Conservation (phyloP, 192 early-diverging fungal genomes). For the Oehlia diaphana region DNA sequence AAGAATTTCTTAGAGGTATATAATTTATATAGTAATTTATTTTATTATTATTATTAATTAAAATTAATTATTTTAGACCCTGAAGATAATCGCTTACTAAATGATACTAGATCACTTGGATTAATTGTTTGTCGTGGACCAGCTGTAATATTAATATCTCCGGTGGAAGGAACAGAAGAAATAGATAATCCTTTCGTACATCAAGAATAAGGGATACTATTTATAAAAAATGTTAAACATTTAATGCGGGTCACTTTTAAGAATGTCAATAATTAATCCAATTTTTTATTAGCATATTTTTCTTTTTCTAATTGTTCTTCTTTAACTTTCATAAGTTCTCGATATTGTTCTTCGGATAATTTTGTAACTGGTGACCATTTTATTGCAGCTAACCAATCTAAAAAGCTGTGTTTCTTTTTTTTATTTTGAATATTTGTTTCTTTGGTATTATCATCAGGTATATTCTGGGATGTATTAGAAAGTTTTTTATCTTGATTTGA, state of each 20-base stretch:
- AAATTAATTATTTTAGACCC: constrained; percentile 34
- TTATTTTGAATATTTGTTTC: neutral
- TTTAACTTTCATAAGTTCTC: neutral
- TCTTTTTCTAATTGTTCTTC: neutral
- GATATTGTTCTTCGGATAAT: constrained; percentile 9
- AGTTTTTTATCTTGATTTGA: neutral
- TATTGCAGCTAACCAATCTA: neutral
- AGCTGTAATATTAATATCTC: constrained; percentile 87
- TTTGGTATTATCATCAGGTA: neutral
- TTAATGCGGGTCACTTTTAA: too few relatives aligned
- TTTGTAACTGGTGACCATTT: constrained; percentile 19
- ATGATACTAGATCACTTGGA: constrained; percentile 72
- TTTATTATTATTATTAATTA: neutral
- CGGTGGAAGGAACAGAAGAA: constrained; percentile 84
- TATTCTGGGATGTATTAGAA: neutral
- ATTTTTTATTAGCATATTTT: neutral
- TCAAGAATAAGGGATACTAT: neutral
- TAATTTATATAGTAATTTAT: constrained; percentile 1
- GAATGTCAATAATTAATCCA: neutral
- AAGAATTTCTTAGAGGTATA: constrained; percentile 75
- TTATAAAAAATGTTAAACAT: too few relatives aligned
- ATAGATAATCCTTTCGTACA: constrained; percentile 89
- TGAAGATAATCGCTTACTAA: constrained; percentile 42
- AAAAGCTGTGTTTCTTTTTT: neutral
- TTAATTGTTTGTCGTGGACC: constrained; percentile 89